phyloP scores from a whole-genome alignment of 345 rosid species.

The Sonneratia caseolaris region DNA sequence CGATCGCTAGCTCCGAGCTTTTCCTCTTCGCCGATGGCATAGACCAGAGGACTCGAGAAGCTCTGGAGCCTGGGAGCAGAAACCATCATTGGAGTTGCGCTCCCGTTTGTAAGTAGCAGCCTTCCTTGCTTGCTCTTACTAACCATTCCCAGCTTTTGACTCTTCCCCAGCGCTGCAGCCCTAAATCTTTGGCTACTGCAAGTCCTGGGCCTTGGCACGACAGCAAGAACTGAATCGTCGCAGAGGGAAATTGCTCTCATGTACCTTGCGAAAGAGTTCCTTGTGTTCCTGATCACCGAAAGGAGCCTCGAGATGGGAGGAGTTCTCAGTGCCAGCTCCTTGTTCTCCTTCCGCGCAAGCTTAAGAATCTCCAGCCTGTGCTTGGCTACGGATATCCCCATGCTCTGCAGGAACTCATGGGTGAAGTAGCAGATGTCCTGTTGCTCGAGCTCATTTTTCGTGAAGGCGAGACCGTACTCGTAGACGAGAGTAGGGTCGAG shows the following conservation, averaged over 20 bases:
- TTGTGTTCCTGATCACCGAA: conserved; percentile 51
- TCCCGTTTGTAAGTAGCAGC: conserved; percentile 57
- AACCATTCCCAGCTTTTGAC: conserved; percentile 32
- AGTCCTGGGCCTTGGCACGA: conserved; percentile 29
- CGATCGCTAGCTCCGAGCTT: conserved; percentile 23
- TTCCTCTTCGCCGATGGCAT: conserved; percentile 36
- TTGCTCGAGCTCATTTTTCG: conserved; percentile 80
- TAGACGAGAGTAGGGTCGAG: conserved; percentile 69
- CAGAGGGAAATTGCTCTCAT: conserved; percentile 38
- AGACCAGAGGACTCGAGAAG: conserved; percentile 31
- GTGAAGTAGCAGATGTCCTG: conserved; percentile 70
- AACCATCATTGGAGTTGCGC: conserved; percentile 20
- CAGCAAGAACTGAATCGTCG: conserved; percentile 35
- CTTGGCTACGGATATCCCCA: conserved; percentile 90
- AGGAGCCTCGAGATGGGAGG: conserved; percentile 42
- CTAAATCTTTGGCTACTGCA: conserved; percentile 52
- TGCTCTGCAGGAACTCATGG: conserved; percentile 96
- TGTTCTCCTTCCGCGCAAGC: conserved; percentile 52
- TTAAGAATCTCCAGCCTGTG: conserved; percentile 91
- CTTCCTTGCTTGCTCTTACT: conserved; percentile 28
- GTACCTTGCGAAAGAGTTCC: conserved; percentile 35
- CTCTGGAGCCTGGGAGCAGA: conserved; percentile 14
- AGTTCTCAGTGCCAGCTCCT: conserved; percentile 2
- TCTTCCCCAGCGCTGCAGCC: conserved; percentile 60
- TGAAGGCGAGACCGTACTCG: conserved; percentile 67